Evolutionary conservation across 768 basidiomycete species (phyloP).

Genomic region (Lactarius hengduanensis): DNA sequence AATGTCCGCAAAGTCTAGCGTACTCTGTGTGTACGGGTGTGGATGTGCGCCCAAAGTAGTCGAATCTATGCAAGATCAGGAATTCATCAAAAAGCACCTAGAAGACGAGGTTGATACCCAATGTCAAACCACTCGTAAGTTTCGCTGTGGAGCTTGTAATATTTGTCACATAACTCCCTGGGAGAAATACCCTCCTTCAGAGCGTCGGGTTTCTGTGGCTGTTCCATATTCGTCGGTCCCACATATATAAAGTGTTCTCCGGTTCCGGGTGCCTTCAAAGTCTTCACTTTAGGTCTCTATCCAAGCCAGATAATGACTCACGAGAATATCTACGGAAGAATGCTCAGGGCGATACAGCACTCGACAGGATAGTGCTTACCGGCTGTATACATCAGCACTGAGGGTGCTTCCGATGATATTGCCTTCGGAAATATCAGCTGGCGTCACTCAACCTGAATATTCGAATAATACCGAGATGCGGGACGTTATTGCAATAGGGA

Average conservation of each 20-base stretch:
- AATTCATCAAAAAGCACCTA: not conserved
- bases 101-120: conserved; percentile 48
- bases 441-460: conserved; percentile 12
- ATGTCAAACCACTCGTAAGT: conserved; percentile 98
- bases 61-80: conserved; percentile 59
- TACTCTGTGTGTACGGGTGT: conserved; percentile 88
- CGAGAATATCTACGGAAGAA: conserved; percentile 53
- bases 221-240: conserved; percentile 99
- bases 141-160: conserved; percentile 81
- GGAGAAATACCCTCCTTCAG: conserved; percentile 83
- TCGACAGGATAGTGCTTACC: conserved; percentile 53
- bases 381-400: conserved; percentile 95
- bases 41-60: conserved; percentile 94
- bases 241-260: conserved; percentile 90
- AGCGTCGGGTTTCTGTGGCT: conserved; percentile 96
- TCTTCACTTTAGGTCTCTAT: conserved; percentile 18
- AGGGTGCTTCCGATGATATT: conserved; percentile 95
- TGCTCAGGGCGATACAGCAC: conserved; percentile 11
- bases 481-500: conserved; percentile 96
- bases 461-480: conserved; percentile 73
- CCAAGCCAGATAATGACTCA: conserved; percentile 36
- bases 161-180: conserved; percentile 84
- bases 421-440: conserved; percentile 41
- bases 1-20: conserved; percentile 27
- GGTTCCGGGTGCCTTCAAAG: conserved; percentile 66